Conservation (phyloP, 495 filamentous ascomycete genomes). For the Amphirosellinia nigrospora region DNA sequence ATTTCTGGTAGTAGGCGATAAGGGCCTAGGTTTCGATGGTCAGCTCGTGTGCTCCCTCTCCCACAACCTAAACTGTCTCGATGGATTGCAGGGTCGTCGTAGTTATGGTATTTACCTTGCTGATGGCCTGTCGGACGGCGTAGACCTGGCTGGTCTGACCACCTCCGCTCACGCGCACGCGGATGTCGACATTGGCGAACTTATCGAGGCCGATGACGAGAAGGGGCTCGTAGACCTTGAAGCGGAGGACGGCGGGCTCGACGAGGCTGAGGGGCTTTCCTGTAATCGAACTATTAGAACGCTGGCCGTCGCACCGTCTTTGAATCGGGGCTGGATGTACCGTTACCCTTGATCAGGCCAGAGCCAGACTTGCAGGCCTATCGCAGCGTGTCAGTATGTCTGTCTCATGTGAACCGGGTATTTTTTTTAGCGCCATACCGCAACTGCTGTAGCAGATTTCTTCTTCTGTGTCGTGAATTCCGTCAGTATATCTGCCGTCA, state of each 20-base stretch:
- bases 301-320: neutral
- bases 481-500: constrained; percentile 26
- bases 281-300: constrained; percentile 15
- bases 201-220: constrained; percentile 96
- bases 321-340: constrained; percentile 6
- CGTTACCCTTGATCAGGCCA: constrained; percentile 98
- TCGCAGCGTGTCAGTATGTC: constrained; percentile 27
- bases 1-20: constrained; percentile 99
- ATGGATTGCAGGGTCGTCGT: neutral
- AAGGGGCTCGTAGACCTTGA: constrained; percentile 98
- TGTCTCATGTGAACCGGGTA: neutral
- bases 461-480: constrained; percentile 18
- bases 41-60: constrained; percentile 6
- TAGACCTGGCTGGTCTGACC: constrained; percentile 98
- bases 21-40: constrained; percentile 48
- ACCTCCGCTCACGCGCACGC: constrained; percentile 93
- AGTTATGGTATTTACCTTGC: constrained; percentile 66
- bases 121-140: constrained; percentile 97
- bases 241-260: constrained; percentile 94
- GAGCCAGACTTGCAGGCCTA: constrained; percentile 69
- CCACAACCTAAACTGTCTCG: neutral
- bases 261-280: constrained; percentile 89
- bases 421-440: constrained; percentile 14
- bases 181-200: constrained; percentile 96
- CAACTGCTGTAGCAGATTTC: constrained; percentile 33